Percentiles rank a stretch among this genome's conserved stretches.
Conservation (phyloP, 495 filamentous ascomycete species). For the Daldinia bambusicola region DNA sequence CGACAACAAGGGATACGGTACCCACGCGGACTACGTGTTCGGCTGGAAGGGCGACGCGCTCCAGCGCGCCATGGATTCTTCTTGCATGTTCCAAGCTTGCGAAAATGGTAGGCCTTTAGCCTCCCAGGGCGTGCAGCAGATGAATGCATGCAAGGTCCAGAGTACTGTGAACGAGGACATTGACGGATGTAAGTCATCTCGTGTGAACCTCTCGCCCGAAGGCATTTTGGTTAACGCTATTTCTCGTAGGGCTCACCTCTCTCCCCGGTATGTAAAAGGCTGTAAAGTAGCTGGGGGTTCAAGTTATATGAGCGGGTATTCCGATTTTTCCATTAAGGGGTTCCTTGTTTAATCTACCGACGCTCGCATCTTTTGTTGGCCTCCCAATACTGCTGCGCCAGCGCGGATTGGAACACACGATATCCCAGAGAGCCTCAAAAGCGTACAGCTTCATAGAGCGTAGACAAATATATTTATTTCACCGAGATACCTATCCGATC, state of each 20-base stretch:
- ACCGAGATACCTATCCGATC: too few species aligned
- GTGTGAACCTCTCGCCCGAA: background rate
- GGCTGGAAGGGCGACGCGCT: conserved; percentile 59
- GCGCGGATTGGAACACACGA: background rate
- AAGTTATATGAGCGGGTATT: background rate
- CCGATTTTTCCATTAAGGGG: background rate
- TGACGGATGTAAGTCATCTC: conserved; percentile 58
- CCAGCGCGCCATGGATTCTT: conserved; percentile 57
- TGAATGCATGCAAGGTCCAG: conserved; percentile 58
- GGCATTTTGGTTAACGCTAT: background rate
- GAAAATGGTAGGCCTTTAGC: conserved; percentile 57
- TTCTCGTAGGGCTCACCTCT: conserved; percentile 19
- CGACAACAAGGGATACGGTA: conserved; percentile 57
- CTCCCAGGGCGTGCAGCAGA: conserved; percentile 55
- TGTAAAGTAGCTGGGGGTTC: background rate
- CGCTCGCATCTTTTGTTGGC: background rate
- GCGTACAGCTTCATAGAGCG: background rate
- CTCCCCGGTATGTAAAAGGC: conserved; percentile 29
- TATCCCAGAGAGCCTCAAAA: background rate
- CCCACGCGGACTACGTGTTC: conserved; percentile 60
- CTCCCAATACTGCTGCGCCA: background rate
- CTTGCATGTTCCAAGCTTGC: conserved; percentile 59
- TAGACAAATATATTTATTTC: background rate
- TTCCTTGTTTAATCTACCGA: background rate
- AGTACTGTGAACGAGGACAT: conserved; percentile 56